Percentiles rank a stretch among this genome's conserved stretches.
Evolutionary conservation across 495 filamentous ascomycete species (phyloP).

Genomic region (Talaromyces liani): DNA sequence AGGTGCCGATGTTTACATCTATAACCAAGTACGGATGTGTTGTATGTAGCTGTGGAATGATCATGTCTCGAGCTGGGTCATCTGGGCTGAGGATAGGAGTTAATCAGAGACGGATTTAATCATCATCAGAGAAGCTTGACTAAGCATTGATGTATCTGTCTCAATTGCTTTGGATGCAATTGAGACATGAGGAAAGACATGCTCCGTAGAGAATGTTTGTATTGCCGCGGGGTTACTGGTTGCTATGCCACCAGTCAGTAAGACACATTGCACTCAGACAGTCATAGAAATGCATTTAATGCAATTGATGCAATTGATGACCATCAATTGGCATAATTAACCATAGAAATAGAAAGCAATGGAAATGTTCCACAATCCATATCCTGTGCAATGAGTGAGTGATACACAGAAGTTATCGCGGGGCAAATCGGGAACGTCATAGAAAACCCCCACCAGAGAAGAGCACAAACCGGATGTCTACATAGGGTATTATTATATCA

Average conservation of each 20-base stretch:
- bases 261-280: neutral
- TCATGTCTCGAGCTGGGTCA: too few relatives aligned
- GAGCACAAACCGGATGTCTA: conserved; percentile 1
- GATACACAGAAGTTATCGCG: neutral
- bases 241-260: neutral
- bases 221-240: neutral
- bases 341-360: conserved; percentile 16
- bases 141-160: too few relatives aligned
- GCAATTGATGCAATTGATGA: neutral
- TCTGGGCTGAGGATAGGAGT: too few relatives aligned
- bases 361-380: neutral
- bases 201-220: neutral
- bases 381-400: neutral
- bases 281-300: neutral
- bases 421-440: conserved; percentile 8
- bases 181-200: neutral
- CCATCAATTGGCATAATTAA: neutral
- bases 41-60: too few relatives aligned
- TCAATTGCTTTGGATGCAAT: too few relatives aligned
- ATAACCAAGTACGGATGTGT: too few relatives aligned
- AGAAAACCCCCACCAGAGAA: conserved; percentile 3
- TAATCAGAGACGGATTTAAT: too few relatives aligned
- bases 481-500: neutral
- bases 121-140: too few relatives aligned
- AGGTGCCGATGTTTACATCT: too few relatives aligned